phyloP scores from a whole-genome alignment of 331 rosid genomes.

The Acacia concinna region DNA sequence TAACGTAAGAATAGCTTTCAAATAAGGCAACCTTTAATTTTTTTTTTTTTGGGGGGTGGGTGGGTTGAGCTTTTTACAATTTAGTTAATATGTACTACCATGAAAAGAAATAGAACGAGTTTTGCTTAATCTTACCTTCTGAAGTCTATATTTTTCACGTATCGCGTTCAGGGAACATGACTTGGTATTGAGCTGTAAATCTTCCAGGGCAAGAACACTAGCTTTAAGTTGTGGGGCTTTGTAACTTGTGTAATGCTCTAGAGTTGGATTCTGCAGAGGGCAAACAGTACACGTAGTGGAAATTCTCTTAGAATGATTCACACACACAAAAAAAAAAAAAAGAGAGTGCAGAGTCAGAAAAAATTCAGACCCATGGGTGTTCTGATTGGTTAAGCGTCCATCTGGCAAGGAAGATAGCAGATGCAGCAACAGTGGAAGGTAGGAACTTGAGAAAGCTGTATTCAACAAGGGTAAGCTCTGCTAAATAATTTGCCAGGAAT shows the following conservation, averaged over 20 bases:
- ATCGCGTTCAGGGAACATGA: slow-evolving; percentile 58
- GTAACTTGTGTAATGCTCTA: slow-evolving; percentile 63
- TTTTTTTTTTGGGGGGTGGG: neutral
- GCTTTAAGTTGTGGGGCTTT: slow-evolving; percentile 61
- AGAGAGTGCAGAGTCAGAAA: slow-evolving; percentile 19
- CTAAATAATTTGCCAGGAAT: slow-evolving; percentile 64
- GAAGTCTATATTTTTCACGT: slow-evolving; percentile 74
- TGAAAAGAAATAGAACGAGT: neutral
- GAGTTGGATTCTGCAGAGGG: slow-evolving; percentile 72
- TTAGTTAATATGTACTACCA: neutral
- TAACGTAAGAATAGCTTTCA: neutral
- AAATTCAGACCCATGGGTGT: slow-evolving; percentile 81
- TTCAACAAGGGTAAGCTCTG: slow-evolving; percentile 79
- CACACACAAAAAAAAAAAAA: neutral
- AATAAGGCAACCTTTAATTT: neutral
- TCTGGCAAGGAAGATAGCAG: slow-evolving; percentile 91
- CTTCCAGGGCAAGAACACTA: slow-evolving; percentile 68
- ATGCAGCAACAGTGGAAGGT: slow-evolving; percentile 77
- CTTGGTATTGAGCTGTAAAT: slow-evolving; percentile 64
- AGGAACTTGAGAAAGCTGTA: slow-evolving; percentile 66
- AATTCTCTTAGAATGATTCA: slow-evolving; percentile 13
- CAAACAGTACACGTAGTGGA: slow-evolving; percentile 25
- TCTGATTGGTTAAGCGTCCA: slow-evolving; percentile 79
- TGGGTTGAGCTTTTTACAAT: neutral
- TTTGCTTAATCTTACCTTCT: slow-evolving; percentile 52